A percentile compares a stretch with the other conserved stretches of the same genome.
phyloP scores from a whole-genome alignment of 2,329 filamentous ascomycete genomes.

The Epichloe amarillans region DNA sequence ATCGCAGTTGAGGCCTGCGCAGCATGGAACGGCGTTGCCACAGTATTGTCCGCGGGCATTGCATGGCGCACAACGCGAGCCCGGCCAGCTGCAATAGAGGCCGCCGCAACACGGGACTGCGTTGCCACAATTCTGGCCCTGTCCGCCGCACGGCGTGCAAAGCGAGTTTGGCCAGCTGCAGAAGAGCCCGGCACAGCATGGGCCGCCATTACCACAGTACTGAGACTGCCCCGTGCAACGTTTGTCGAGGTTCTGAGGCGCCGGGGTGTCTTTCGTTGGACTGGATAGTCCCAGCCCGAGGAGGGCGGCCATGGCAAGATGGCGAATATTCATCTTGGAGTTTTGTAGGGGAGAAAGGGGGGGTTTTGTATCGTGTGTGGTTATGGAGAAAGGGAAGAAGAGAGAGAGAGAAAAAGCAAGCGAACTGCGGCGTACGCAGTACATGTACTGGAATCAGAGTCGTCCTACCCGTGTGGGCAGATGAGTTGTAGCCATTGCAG shows the following conservation, averaged over 20 bases:
- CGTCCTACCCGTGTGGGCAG: too few species aligned
- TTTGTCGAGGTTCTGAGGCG: background rate
- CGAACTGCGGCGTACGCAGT: background rate
- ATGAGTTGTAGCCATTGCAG: too few species aligned
- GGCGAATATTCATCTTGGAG: background rate
- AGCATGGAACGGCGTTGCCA: slow-evolving; percentile 2
- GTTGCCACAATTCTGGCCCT: background rate
- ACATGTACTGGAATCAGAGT: too few species aligned
- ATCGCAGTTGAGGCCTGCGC: background rate
- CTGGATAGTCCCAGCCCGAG: background rate
- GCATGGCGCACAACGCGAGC: background rate
- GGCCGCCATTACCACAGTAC: background rate
- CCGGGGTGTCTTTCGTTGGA: background rate
- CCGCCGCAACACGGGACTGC: background rate
- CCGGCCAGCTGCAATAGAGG: background rate
- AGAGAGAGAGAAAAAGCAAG: too few species aligned
- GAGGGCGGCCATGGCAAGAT: background rate
- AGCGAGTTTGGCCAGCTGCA: background rate
- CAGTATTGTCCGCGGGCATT: background rate
- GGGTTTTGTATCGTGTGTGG: too few species aligned
- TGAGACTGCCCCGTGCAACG: background rate
- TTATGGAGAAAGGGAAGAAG: too few species aligned
- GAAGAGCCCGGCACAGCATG: slow-evolving; percentile 1
- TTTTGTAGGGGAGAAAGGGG: too few species aligned
- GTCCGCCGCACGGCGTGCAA: background rate